Percentiles rank a stretch among this genome's conserved stretches.
These are phyloP conservation scores for Jaltomata sinuosa DNA, from an alignment of 257 asterid genomes.

Conservation along the genomic window DNA sequence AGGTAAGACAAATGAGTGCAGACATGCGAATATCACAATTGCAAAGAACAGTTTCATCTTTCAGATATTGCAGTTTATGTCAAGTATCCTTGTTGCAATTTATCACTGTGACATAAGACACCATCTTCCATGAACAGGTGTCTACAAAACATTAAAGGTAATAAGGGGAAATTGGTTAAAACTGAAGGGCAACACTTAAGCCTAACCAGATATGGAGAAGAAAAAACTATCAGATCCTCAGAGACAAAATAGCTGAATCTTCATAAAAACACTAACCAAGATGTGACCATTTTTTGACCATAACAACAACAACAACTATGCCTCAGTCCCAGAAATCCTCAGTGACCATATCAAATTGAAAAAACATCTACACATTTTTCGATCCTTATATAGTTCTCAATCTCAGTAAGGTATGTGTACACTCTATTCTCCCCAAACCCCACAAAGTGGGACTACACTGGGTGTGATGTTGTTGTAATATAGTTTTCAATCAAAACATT, in stretches of 20 bases:
- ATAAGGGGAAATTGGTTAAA: not conserved
- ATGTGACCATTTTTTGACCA: not conserved
- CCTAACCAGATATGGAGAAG: not conserved
- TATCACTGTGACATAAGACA: not conserved
- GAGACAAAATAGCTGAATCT: not conserved
- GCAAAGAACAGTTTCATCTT: constrained; percentile 38
- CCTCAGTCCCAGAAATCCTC: not conserved
- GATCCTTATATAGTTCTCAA: not conserved
- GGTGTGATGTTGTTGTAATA: too few relatives aligned
- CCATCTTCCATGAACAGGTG: not conserved
- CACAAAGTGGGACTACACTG: too few relatives aligned
- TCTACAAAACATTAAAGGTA: not conserved
- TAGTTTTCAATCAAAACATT: not conserved
- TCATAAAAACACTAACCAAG: not conserved
- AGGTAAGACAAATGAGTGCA: constrained; percentile 36
- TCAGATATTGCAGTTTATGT: not conserved
- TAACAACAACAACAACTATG: not conserved
- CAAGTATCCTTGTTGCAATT: not conserved
- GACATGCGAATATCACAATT: constrained; percentile 24
- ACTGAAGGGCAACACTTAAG: not conserved
- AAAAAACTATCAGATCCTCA: not conserved
- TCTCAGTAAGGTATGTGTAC: too few relatives aligned
- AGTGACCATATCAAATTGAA: not conserved
- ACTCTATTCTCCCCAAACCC: too few relatives aligned
- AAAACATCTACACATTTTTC: not conserved